These are phyloP conservation scores for Polyplosphaeria fusca DNA, from an alignment of 495 filamentous ascomycete genomes.

Conservation along the genomic window DNA sequence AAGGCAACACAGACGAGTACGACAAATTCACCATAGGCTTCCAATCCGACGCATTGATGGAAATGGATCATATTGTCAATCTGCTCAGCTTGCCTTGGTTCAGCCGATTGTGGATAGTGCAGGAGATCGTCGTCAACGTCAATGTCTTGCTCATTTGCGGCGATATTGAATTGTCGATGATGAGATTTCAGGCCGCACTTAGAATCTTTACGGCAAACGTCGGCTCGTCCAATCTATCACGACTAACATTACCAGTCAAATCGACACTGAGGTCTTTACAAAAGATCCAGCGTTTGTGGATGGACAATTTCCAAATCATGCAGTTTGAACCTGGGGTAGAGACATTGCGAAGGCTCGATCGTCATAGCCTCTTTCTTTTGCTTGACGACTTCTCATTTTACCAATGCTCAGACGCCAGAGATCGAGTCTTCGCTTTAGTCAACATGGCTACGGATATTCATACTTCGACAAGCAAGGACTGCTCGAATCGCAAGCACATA, in stretches of 20 bases:
- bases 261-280: no score
- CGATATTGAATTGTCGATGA: neutral
- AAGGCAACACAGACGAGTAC: neutral
- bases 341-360: neutral
- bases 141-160: neutral
- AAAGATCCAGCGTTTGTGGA: no score
- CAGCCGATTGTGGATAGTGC: slow-evolving; percentile 13
- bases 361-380: no score
- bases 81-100: slow-evolving; percentile 1
- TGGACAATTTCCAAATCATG: no score
- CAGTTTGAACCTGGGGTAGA: no score
- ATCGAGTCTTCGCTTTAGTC: neutral
- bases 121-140: slow-evolving; percentile 7
- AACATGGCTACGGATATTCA: neutral
- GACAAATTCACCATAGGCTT: neutral
- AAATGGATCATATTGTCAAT: no score
- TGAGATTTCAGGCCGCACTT: neutral
- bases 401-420: neutral
- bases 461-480: no score
- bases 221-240: no score
- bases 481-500: no score
- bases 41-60: neutral
- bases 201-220: no score
- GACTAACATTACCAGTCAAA: no score
- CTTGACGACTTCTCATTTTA: neutral